Percentiles rank a stretch among this genome's conserved stretches.
Conservation (phyloP, 2,329 filamentous ascomycete species). For the Volutella citrinella region DNA sequence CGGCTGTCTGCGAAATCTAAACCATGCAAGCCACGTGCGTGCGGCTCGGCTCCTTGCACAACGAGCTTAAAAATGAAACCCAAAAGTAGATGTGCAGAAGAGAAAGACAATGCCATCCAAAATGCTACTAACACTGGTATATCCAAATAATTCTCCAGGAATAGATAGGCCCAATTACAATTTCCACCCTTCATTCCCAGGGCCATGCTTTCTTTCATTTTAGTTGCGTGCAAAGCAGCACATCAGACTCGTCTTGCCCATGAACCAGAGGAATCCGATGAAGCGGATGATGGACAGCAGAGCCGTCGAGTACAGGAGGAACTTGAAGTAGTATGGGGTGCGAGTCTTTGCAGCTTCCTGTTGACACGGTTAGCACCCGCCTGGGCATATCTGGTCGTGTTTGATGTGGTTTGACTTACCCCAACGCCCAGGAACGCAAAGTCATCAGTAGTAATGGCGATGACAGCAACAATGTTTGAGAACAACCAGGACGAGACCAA, state of each 20-base stretch:
- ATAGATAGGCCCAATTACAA: no score
- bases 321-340: constrained; percentile 80
- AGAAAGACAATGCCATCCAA: no score
- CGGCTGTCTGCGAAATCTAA: no score
- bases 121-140: no score
- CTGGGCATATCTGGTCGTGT: neutral
- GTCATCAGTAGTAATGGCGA: constrained; percentile 79
- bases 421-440: constrained; percentile 76
- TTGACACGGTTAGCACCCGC: constrained; percentile 5
- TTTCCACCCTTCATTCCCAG: no score
- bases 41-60: no score
- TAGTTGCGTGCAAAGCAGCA: constrained; percentile 93
- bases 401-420: constrained; percentile 50
- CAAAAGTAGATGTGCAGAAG: no score
- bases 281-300: constrained; percentile 77
- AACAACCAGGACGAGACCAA: constrained; percentile 88
- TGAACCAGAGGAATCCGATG: constrained; percentile 82
- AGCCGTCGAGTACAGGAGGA: constrained; percentile 80
- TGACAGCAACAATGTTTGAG: constrained; percentile 76
- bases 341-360: constrained; percentile 62
- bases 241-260: constrained; percentile 83
- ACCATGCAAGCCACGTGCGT: no score
- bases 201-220: no score
- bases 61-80: no score
- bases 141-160: no score